Base-by-base conservation (phyloP, 2,329 filamentous ascomycete species). In the Emergomyces pasteurianus region DNA sequence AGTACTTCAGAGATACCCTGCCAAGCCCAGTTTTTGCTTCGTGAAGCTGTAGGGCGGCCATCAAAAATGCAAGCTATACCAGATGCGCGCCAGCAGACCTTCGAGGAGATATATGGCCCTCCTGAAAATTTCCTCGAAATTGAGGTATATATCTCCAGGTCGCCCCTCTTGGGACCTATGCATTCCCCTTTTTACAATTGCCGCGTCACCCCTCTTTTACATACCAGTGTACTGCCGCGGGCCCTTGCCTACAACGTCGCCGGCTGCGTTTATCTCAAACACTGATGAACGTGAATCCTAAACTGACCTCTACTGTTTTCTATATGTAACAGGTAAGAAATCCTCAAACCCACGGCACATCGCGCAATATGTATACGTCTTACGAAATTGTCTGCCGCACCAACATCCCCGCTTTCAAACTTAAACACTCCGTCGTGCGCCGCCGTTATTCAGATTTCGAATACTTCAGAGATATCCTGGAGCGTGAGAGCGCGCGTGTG, bases 71-170 rank as follows among this genome's bases (percentile, higher is more conserved):
- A 86, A 74, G 81, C 83, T 62, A 79, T 86, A 68, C 83, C 84
- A 54, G 83, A 85, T 66, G 78, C 88, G 67, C 89, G 92, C 70
- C 86, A 89, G 77, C 94, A 99, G 80, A 94, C 88, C 72, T 97
- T 96, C 73, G 94, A 99, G 78, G 94, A 99, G 82, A 96, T 97
- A 74, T 99, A 99, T 76, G 94, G 92, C 16, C 90, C 92, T 55
- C 94, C 94, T 6, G 94, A 99, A 81, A 99, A 99, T 80, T 96
- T 97, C 73, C 84, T 99, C 60, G 94, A 99, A 80, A 96, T 99
- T 65, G 94, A 99, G 82, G 92, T 64, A 63, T 38, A 55, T 58
- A 38, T 50, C 23, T 28, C 26, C 36, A 31, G 26, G 3, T 18
- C 28, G 2, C 38, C 38, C 53, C 36, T 42, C 28, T 6, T 38